These are phyloP conservation scores for Fusarium nematophilum DNA, from an alignment of 2,329 filamentous ascomycete species.

Conservation along the genomic window DNA sequence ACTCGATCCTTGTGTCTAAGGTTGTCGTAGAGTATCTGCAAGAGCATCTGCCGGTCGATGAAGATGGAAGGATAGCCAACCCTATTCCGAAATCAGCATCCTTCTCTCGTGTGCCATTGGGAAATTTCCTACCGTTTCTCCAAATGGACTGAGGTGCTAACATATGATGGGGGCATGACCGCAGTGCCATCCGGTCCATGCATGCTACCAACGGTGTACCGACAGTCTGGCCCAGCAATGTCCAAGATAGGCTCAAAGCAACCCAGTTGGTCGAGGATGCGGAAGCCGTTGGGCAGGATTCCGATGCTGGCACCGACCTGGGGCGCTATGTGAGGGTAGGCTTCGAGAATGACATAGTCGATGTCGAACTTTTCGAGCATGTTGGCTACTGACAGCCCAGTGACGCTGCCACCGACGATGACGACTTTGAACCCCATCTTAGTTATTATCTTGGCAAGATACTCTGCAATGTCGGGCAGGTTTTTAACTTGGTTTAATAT, in stretches of 20 bases:
- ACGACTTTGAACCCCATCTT: conserved; percentile 4
- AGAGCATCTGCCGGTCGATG: conserved; percentile 4
- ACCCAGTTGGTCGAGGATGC: conserved; percentile 62
- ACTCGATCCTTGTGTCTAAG: conserved; percentile 1
- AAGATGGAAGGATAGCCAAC: too few species aligned
- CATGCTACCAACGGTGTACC: background rate
- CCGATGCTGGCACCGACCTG: conserved; percentile 61
- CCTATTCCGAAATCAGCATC: too few species aligned
- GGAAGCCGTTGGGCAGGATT: conserved; percentile 54
- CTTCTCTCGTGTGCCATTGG: too few species aligned
- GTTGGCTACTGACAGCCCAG: conserved; percentile 26
- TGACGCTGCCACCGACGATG: conserved; percentile 26
- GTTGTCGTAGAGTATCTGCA: background rate
- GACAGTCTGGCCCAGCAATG: background rate
- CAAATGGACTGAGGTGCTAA: too few species aligned
- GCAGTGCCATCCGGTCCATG: conserved; percentile 32
- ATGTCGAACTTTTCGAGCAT: conserved; percentile 47
- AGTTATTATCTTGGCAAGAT: too few species aligned
- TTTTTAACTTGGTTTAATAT: too few species aligned
- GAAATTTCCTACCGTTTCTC: too few species aligned
- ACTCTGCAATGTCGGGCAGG: too few species aligned
- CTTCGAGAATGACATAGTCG: conserved; percentile 62
- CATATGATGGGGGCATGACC: too few species aligned
- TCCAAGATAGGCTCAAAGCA: conserved; percentile 3
- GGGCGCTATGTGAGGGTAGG: conserved; percentile 54